Evolutionary conservation across 768 basidiomycete genomes (phyloP), one percentile per base, ranked within the genome.

Genomic region (Saitozyma sp.): DNA sequence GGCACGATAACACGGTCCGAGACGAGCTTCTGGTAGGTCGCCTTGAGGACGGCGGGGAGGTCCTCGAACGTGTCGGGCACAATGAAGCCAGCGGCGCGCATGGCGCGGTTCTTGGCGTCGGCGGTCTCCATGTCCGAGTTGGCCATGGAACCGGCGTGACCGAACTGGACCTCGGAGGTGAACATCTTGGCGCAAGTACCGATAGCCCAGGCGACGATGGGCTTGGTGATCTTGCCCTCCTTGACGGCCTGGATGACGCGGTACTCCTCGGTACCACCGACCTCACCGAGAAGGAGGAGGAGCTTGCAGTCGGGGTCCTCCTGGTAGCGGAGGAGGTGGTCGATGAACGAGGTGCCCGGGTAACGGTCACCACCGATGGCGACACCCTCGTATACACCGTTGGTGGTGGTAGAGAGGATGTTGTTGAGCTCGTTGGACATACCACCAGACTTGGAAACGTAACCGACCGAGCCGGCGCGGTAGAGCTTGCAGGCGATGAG

Each of bases 341-440:
- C 96, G 81, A 98, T 96, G 85, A 99, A 98, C 54, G 94, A 96
- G 46, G 92, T 89, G 56, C 95, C 94, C 43, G 95, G 96, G 84
- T 98, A 98, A 62, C 96, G 90, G 80, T 99, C 96, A 83, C 96
- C 96, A 78, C 96, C 96, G 72, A 99, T 99, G 80, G 95, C 96
- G 78, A 99, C 94, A 84, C 96, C 96, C 85, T 99, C 96, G 83
- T 97, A 99, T 66, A 93, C 95, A 72, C 96, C 96, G 83, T 99
- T 94, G 77, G 95, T 97, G 75, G 85, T 82, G 79, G 95, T 86
- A 19, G 92, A 93, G 66, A 99, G 88, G 80, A 99, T 99, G 85
- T 97, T 99, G 89, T 99, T 98, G 75, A 99, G 84, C 82, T 99
- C 95, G 84, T 98, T 98, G 75, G 95, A 98, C 95, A 99, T 99